These are phyloP conservation scores for Erigeron canadensis DNA, from an alignment of 129 eudicot genomes.

Conservation along the genomic window DNA sequence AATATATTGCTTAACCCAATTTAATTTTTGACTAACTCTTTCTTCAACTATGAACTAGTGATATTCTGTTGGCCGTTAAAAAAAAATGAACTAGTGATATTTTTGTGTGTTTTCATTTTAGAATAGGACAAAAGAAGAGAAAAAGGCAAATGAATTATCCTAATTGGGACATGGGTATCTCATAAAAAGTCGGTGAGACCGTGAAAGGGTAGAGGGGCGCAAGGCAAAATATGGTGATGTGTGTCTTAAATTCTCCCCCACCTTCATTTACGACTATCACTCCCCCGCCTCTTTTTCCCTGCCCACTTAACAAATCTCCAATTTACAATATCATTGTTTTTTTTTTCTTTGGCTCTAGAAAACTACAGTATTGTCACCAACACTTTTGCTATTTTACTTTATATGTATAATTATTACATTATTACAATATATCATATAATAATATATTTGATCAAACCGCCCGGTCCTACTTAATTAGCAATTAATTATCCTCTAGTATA, in stretches of 20 bases:
- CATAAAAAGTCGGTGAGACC: conserved; percentile 19
- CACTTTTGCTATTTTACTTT: neutral
- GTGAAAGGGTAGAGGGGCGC: conserved; percentile 17
- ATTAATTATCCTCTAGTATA: too few relatives aligned
- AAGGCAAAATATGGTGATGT: conserved; percentile 11
- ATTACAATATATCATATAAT: too few relatives aligned
- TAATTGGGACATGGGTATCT: too few relatives aligned
- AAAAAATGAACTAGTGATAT: too few relatives aligned
- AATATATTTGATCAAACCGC: too few relatives aligned
- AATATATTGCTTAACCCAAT: too few relatives aligned
- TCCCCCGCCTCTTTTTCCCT: neutral
- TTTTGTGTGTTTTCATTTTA: neutral
- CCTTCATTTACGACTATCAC: conserved; percentile 5
- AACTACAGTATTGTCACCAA: neutral
- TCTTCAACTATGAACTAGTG: too few relatives aligned
- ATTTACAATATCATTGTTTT: neutral
- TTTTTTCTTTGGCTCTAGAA: neutral
- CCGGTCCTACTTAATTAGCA: too few relatives aligned
- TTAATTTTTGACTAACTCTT: too few relatives aligned
- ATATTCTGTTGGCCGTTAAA: too few relatives aligned
- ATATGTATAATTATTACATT: too few relatives aligned
- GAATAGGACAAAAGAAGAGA: neutral
- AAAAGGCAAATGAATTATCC: neutral
- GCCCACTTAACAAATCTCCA: neutral
- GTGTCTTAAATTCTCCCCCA: conserved; percentile 12